Base-by-base conservation (phyloP, 2,329 filamentous ascomycete genomes). In the Drechslerella stenobrocha region DNA sequence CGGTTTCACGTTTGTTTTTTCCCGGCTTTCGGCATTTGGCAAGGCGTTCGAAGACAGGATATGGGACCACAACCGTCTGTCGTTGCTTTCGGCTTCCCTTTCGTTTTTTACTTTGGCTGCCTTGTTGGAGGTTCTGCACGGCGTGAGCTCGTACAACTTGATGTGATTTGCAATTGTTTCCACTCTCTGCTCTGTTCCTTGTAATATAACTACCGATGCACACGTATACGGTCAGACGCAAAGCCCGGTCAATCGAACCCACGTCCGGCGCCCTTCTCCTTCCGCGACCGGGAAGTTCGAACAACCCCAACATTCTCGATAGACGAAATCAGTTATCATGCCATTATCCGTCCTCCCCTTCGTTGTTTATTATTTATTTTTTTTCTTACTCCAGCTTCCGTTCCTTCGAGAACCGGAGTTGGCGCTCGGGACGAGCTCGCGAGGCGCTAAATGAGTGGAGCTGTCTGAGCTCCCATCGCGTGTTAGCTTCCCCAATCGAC, bases 1-100 rank as follows among this genome's bases (percentile, higher is more conserved):
- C 72, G 75, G 72, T 74, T 71, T 70, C 72, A 72, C 71, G 70
- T 73, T 70, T 45, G 32, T 13, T 51, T 64, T 51, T 40, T 46
- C 32, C 26, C 30, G 13, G 18, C n/a, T 26, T 51, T 42, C 34
- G 45, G 63, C 55, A 67, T 67, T 48, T 42, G 61, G 45, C 58
- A 60, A 35, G 63, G 63, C 63, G 63, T 67, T 67, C 44, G 40
- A 42, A 55, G 51, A 50, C 48, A 52, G 48, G 53, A 48, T 32
- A 51, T 50, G 30, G 52, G 45, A 30, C 48, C 18, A 42, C 15
- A 37, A 11, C 34, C 15, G 13, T 42, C 15, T 20, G 22, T 61
- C 28, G 45, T 23, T 45, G 18, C 37, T 52, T 48, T 24, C 20
- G 15, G 7, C 8, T 8, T 34, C 8, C 53, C 59, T 55, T 42